These are phyloP conservation scores for Komagataea norvegica DNA, from an alignment of 1,139 yeast species.

Conservation along the genomic window DNA sequence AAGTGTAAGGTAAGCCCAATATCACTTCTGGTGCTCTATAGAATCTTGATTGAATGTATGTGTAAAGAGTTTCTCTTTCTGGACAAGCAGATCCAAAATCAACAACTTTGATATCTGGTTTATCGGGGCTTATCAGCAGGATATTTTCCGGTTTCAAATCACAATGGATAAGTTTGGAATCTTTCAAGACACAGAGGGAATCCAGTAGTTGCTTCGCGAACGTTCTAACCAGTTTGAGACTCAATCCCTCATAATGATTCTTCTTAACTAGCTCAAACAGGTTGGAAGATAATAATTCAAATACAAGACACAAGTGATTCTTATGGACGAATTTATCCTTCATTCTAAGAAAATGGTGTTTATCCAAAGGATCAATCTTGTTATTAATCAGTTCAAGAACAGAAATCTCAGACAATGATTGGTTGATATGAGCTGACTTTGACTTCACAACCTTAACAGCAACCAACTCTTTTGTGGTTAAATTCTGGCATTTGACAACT, in stretches of 20 bases:
- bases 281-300: slow-evolving; percentile 84
- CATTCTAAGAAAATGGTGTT: slow-evolving; percentile 70
- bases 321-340: slow-evolving; percentile 90
- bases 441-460: slow-evolving; percentile 95
- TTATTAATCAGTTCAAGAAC: slow-evolving; percentile 76
- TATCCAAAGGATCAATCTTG: slow-evolving; percentile 62
- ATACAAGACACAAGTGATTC: slow-evolving; percentile 87
- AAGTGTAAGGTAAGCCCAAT: slow-evolving; percentile 83
- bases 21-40: slow-evolving; percentile 96
- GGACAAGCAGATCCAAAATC: slow-evolving; percentile 98
- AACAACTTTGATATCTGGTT: slow-evolving; percentile 85
- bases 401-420: slow-evolving; percentile 85
- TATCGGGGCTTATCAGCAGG: slow-evolving; percentile 71
- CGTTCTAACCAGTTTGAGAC: slow-evolving; percentile 71
- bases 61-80: slow-evolving; percentile 82
- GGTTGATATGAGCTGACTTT: slow-evolving; percentile 86
- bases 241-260: slow-evolving; percentile 88
- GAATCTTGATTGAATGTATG: slow-evolving; percentile 93
- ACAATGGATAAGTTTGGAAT: slow-evolving; percentile 86
- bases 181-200: slow-evolving; percentile 73
- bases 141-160: slow-evolving; percentile 97
- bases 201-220: slow-evolving; percentile 79
- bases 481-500: slow-evolving; percentile 94
- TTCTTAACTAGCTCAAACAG: slow-evolving; percentile 88
- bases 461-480: slow-evolving; percentile 80